Evolutionary conservation across 1,284 basidiomycete species (phyloP), one percentile per base, ranked within the genome.

Genomic region (Gomphus sp.): DNA sequence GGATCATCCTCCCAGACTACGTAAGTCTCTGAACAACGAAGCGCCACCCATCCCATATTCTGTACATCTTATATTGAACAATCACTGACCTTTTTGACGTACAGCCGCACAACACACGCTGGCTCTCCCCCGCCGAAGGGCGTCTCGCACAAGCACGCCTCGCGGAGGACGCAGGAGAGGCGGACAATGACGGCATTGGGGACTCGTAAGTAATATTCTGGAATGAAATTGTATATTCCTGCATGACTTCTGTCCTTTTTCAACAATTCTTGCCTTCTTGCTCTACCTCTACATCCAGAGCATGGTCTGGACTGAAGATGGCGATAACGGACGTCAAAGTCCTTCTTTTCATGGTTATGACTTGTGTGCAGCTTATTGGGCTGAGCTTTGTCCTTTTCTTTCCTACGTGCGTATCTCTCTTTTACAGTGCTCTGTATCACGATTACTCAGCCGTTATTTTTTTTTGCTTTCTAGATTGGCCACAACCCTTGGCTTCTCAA

Each of bases 331-430:
- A 90, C 64, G 74, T 76, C 25, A 83, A 85, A 66, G 80, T 87
- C 1, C 71, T 69, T 31, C 67, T 88, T 25, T 83, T 90, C 63
- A 73, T 81, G 50, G 44, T 86, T 11, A 78, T 83, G 75, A 69
- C 69, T 3, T 77, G 74, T 36, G 67, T 76, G 0, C 78, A 80
- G 62, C 67, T 81, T 9, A 66, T 89, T 12, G 85, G 86, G 0
- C 71, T 87, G 31, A 85, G 83, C 50, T 89, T 87, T 68, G 81
- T 85, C 56, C 81, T 84, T 63, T 90, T 86, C 74, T 90, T 88
- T 72, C 84, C 83, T 12, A 86, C 84, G 80, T 84, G 63, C 56
- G 77, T 70, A 14, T 25, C 34, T 16, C 6, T 16, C n/a, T 28
- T 28, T 53, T 41, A n/a, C 16, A 6, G 10, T 41, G 39, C 16